Evolutionary conservation across 208 protist species (phyloP).

Genomic region (Wallacemonas sp.): DNA sequence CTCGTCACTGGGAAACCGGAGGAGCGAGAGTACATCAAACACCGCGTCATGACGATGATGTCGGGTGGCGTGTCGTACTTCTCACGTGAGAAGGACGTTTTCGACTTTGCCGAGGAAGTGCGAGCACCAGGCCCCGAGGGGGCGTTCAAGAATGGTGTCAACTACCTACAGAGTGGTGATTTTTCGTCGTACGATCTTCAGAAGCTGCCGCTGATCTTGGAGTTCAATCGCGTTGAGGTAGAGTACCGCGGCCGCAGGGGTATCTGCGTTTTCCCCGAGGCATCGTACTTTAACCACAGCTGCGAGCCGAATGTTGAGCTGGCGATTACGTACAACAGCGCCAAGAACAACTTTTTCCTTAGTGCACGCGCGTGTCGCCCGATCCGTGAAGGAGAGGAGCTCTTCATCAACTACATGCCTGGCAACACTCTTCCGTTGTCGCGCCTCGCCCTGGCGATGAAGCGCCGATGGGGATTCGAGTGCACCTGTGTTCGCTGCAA

Average conservation of each 20-base stretch:
- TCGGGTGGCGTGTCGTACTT: slow-evolving; percentile 86
- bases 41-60: slow-evolving; percentile 75
- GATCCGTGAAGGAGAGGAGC: slow-evolving; percentile 74
- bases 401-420: slow-evolving; percentile 88
- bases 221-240: slow-evolving; percentile 88
- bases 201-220: slow-evolving; percentile 79
- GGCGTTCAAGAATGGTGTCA: slow-evolving; percentile 62
- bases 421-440: slow-evolving; percentile 78
- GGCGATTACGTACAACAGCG: slow-evolving; percentile 67
- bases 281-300: slow-evolving; percentile 84
- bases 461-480: slow-evolving; percentile 85
- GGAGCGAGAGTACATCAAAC: slow-evolving; percentile 76
- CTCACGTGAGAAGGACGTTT: slow-evolving; percentile 82
- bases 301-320: slow-evolving; percentile 85
- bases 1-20: slow-evolving; percentile 56
- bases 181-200: slow-evolving; percentile 86
- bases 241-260: slow-evolving; percentile 78
- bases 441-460: slow-evolving; percentile 74
- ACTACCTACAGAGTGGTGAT: slow-evolving; percentile 68
- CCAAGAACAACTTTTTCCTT: slow-evolving; percentile 76
- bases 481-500: slow-evolving; percentile 81
- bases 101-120: slow-evolving; percentile 83
- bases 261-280: slow-evolving; percentile 83
- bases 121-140: slow-evolving; percentile 55
- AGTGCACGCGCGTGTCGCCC: slow-evolving; percentile 71